phyloP scores from a whole-genome alignment of 352 stramenopile species.

The Aphanomyces astaci region DNA sequence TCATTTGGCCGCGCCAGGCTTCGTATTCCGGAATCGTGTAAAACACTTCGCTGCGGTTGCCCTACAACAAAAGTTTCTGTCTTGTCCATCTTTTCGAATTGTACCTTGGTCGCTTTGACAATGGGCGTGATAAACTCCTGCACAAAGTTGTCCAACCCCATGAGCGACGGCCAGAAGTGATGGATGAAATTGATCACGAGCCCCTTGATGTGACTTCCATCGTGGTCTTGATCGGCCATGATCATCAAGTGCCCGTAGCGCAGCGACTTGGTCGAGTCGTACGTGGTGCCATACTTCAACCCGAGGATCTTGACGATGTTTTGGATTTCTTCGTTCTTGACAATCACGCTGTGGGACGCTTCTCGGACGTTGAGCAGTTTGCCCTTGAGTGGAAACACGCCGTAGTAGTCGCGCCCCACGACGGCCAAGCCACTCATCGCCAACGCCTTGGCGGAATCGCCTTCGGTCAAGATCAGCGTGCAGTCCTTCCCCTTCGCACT shows the following conservation, averaged over 20 bases:
- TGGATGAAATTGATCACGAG: conserved; percentile 99
- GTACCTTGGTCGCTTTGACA: conserved; percentile 90
- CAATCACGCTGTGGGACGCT: conserved; percentile 70
- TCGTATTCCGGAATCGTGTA: conserved; percentile 97
- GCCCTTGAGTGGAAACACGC: conserved; percentile 97
- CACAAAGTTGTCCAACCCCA: conserved; percentile 93
- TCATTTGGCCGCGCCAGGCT: conserved; percentile 80
- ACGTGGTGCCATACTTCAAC: conserved; percentile 93
- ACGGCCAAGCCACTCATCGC: conserved; percentile 97
- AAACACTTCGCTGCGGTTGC: conserved; percentile 83
- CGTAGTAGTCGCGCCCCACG: conserved; percentile 96
- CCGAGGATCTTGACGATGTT: conserved; percentile 97
- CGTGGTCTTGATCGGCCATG: conserved; percentile 99
- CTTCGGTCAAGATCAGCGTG: conserved; percentile 98
- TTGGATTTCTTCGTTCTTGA: conserved; percentile 92
- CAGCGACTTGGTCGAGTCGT: conserved; percentile 91
- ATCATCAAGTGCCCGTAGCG: conserved; percentile 99
- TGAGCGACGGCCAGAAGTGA: conserved; percentile 96
- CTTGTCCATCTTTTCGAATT: neutral
- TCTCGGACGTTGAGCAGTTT: conserved; percentile 91
- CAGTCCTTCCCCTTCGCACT: conserved; percentile 85
- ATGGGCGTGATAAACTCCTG: conserved; percentile 99
- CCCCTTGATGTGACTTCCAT: conserved; percentile 99
- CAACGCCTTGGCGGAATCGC: conserved; percentile 98
- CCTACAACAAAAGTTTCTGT: conserved; percentile 16